These are phyloP conservation scores for Clavispora carvajalis DNA, from an alignment of 805 yeast species.

Conservation along the genomic window DNA sequence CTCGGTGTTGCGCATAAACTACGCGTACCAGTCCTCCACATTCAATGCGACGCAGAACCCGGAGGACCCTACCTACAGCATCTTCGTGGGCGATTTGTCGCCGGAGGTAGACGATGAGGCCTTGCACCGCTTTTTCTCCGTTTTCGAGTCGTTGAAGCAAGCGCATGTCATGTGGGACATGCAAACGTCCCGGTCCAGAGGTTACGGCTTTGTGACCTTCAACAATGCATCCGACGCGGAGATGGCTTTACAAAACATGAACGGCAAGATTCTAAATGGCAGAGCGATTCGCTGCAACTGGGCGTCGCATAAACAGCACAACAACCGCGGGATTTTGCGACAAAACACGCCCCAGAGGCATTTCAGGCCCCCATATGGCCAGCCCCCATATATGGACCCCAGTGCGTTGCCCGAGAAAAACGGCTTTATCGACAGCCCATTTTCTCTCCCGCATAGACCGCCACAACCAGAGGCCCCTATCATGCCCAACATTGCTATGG, in stretches of 20 bases:
- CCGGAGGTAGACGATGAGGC: conserved; percentile 78
- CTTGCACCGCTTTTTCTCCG: conserved; percentile 50
- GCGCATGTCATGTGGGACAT: conserved; percentile 98
- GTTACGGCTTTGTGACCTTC: conserved; percentile 87
- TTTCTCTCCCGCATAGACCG: conserved; percentile 4
- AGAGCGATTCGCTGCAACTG: conserved; percentile 80
- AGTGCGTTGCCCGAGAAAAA: neutral
- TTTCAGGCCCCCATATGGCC: conserved; percentile 3
- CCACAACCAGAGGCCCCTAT: conserved; percentile 1
- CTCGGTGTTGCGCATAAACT: conserved; percentile 59
- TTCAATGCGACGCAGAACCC: conserved; percentile 39
- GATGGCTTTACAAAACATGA: conserved; percentile 64
- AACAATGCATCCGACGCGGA: conserved; percentile 64
- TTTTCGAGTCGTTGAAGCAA: conserved; percentile 58
- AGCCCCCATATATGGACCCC: neutral
- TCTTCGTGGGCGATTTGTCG: conserved; percentile 83
- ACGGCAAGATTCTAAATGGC: conserved; percentile 67
- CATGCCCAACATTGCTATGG: neutral
- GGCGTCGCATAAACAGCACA: conserved; percentile 67
- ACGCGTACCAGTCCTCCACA: conserved; percentile 82
- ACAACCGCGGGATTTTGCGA: conserved; percentile 4
- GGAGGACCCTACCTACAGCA: conserved; percentile 54
- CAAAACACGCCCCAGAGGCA: conserved; percentile 3
- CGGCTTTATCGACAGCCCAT: neutral
- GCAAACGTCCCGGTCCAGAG: conserved; percentile 88